These are phyloP conservation scores for Daldinia childiae DNA, from an alignment of 495 filamentous ascomycete species.

Conservation along the genomic window DNA sequence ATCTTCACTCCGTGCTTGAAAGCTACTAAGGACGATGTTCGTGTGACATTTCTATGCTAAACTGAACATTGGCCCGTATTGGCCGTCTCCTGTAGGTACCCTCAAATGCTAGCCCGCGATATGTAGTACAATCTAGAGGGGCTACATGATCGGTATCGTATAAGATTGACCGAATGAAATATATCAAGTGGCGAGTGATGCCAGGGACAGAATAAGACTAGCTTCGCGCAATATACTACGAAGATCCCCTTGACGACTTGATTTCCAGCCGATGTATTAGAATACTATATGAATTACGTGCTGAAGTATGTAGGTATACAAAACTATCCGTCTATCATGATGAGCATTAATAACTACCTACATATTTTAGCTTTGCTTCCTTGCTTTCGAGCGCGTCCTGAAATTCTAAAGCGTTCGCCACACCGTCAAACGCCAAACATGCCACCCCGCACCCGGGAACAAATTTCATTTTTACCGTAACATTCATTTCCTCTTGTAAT, in stretches of 20 bases:
- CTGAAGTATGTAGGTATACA: neutral
- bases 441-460: conserved; percentile 10
- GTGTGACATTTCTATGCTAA: neutral
- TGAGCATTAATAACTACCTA: neutral
- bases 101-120: neutral
- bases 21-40: neutral
- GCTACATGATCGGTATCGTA: neutral
- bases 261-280: neutral
- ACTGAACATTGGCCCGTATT: neutral
- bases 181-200: no score
- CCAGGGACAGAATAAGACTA: neutral
- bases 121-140: neutral
- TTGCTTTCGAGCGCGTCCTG: neutral
- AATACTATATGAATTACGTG: conserved; percentile 1
- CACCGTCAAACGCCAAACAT: conserved; percentile 32
- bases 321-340: neutral
- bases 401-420: neutral
- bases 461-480: neutral
- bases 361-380: neutral
- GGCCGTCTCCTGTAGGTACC: neutral
- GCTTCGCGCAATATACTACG: neutral
- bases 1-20: neutral
- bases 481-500: conserved; percentile 6
- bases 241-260: neutral
- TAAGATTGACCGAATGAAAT: neutral